A percentile compares a stretch with the other conserved stretches of the same genome.
phyloP scores from a whole-genome alignment of 805 yeast species.

The Phaffomyces antillensis region DNA sequence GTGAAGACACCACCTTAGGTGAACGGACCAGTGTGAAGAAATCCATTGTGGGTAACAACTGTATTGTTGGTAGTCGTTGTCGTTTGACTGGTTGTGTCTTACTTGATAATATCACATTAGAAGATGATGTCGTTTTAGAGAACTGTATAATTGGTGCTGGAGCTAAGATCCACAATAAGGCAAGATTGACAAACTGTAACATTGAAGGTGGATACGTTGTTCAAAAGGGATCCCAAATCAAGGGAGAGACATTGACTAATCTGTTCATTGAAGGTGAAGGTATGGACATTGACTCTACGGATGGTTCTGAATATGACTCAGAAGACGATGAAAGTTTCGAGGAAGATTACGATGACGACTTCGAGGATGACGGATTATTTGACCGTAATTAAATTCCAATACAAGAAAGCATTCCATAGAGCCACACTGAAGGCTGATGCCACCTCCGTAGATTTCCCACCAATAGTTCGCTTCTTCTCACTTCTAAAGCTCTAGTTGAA shows the following conservation, averaged over 20 bases:
- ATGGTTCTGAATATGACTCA: slow-evolving; percentile 18
- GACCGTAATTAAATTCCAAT: slow-evolving; percentile 29
- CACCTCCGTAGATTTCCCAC: too few relatives aligned
- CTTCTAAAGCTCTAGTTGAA: neutral
- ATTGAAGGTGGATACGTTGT: slow-evolving; percentile 78
- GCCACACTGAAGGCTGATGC: too few relatives aligned
- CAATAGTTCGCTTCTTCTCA: neutral
- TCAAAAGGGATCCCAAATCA: slow-evolving; percentile 40
- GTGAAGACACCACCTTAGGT: slow-evolving; percentile 57
- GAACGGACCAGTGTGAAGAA: slow-evolving; percentile 85
- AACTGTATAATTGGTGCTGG: slow-evolving; percentile 78
- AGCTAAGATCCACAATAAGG: slow-evolving; percentile 57
- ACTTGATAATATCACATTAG: slow-evolving; percentile 62
- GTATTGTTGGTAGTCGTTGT: slow-evolving; percentile 78
- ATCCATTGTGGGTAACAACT: slow-evolving; percentile 68
- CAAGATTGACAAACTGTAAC: slow-evolving; percentile 70
- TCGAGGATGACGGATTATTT: slow-evolving; percentile 54
- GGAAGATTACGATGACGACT: slow-evolving; percentile 36
- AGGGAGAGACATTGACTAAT: slow-evolving; percentile 51
- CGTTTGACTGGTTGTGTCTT: slow-evolving; percentile 82
- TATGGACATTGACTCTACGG: slow-evolving; percentile 14
- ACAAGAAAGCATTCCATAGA: too few relatives aligned
- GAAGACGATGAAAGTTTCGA: slow-evolving; percentile 30
- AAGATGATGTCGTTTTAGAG: slow-evolving; percentile 69
- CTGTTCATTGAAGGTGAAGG: slow-evolving; percentile 23